Evolutionary conservation across 331 rosid species (phyloP).

Genomic region (Spiraea crenata): DNA sequence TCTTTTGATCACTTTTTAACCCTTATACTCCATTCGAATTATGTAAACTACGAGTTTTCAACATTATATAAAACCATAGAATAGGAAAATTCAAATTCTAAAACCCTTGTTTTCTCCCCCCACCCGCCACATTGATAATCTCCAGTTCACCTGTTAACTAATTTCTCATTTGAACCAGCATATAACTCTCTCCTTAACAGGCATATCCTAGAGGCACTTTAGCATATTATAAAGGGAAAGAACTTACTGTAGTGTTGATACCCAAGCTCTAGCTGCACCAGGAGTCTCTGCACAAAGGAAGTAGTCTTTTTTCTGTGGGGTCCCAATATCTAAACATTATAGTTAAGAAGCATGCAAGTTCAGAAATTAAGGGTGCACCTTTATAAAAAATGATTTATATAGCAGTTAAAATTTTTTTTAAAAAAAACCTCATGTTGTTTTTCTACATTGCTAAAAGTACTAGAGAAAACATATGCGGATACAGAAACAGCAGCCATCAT

Average conservation of each 20-base stretch:
- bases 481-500: constrained; percentile 97
- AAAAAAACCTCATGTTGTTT: neutral
- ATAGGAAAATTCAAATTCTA: neutral
- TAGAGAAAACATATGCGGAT: constrained; percentile 49
- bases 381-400: constrained; percentile 1
- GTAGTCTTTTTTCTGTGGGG: constrained; percentile 96
- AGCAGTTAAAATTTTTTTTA: neutral
- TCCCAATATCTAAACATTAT: constrained; percentile 67
- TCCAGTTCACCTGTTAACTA: neutral
- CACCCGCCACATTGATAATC: neutral
- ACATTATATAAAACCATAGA: neutral
- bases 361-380: constrained; percentile 6
- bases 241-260: constrained; percentile 90
- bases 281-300: constrained; percentile 99
- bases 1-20: too few relatives aligned
- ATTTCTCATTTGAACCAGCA: constrained; percentile 1
- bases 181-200: neutral
- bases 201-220: neutral
- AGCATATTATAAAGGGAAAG: constrained; percentile 7
- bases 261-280: constrained; percentile 99
- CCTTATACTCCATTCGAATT: too few relatives aligned
- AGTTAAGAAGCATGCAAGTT: constrained; percentile 42
- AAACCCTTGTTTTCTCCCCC: neutral
- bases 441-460: constrained; percentile 6
- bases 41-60: neutral